phyloP scores from a whole-genome alignment of 108 stramenopile genomes.

The Fistulifera solaris region DNA sequence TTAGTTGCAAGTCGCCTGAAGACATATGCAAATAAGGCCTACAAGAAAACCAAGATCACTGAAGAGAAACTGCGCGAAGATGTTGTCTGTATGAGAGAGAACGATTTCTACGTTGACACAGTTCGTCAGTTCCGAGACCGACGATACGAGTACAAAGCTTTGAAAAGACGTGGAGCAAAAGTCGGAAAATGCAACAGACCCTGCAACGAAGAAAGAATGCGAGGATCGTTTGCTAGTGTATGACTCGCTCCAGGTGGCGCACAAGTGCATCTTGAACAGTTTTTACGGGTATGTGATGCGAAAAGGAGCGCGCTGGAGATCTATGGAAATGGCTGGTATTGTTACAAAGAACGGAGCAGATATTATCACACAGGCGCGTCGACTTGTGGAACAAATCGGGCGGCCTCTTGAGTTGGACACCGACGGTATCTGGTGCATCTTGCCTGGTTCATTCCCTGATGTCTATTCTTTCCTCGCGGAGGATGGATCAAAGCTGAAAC shows the following conservation, averaged over 20 bases:
- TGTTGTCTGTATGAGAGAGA: constrained; percentile 98
- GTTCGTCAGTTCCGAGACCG: constrained; percentile 97
- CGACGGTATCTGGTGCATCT: constrained; percentile 99
- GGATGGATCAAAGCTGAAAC: constrained; percentile 66
- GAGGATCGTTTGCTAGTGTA: constrained; percentile 89
- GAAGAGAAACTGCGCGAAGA: constrained; percentile 83
- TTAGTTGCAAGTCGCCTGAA: constrained; percentile 79
- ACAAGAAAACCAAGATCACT: constrained; percentile 95
- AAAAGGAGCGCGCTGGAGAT: constrained; percentile 98
- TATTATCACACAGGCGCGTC: constrained; percentile 94
- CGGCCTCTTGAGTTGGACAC: constrained; percentile 98
- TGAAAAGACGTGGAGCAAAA: constrained; percentile 97
- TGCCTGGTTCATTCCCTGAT: constrained; percentile 95
- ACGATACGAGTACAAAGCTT: constrained; percentile 95
- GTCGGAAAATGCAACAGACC: constrained; percentile 72
- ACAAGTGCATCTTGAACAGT: constrained; percentile 94
- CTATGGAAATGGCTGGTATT: constrained; percentile 99
- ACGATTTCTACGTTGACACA: constrained; percentile 98
- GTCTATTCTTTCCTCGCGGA: constrained; percentile 73
- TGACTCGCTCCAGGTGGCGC: constrained; percentile 98
- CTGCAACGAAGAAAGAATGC: constrained; percentile 83
- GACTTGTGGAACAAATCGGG: constrained; percentile 94
- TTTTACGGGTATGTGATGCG: constrained; percentile 99
- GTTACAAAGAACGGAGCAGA: constrained; percentile 98
- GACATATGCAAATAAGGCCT: constrained; percentile 90